Conservation (phyloP, 2,329 filamentous ascomycete species). For the Botryosphaeria dothidea region DNA sequence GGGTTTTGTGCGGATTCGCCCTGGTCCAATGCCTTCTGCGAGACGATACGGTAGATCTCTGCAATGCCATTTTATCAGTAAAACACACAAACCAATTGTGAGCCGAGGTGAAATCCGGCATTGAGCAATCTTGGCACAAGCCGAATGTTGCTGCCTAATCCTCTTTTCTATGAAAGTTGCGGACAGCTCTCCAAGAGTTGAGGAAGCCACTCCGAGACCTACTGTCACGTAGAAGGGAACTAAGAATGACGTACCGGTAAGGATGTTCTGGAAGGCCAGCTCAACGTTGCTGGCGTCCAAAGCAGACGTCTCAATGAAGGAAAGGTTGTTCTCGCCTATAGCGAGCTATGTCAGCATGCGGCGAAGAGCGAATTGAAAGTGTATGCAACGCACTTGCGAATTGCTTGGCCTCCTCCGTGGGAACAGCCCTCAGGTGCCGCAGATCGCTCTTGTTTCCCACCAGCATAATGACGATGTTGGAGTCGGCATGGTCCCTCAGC, state of each 20-base stretch:
- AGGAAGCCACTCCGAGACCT: neutral
- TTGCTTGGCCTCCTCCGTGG: constrained; percentile 95
- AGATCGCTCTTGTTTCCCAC: constrained; percentile 99
- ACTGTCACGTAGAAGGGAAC: neutral
- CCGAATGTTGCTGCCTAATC: neutral
- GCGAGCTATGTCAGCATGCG: neutral
- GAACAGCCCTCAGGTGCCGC: constrained; percentile 93
- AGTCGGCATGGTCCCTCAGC: constrained; percentile 94
- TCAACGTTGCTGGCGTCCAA: constrained; percentile 99
- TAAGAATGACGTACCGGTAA: constrained; percentile 71
- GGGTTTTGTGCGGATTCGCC: constrained; percentile 79
- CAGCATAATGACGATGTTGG: constrained; percentile 99
- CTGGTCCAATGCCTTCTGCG: constrained; percentile 92
- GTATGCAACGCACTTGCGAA: constrained; percentile 77
- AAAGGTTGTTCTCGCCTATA: constrained; percentile 92
- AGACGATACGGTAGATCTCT: constrained; percentile 99
- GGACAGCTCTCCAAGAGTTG: neutral
- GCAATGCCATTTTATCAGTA: constrained; percentile 20
- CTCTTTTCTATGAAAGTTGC: neutral
- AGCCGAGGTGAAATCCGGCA: neutral
- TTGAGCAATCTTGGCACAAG: neutral
- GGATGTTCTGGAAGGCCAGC: constrained; percentile 98
- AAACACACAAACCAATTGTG: neutral
- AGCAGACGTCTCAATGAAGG: constrained; percentile 98
- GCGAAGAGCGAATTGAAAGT: neutral